A percentile compares a stretch with the other conserved stretches of the same genome.
These are phyloP conservation scores for Aspergillus incahuasiensis DNA, from an alignment of 495 filamentous ascomycete genomes.

Conservation along the genomic window DNA sequence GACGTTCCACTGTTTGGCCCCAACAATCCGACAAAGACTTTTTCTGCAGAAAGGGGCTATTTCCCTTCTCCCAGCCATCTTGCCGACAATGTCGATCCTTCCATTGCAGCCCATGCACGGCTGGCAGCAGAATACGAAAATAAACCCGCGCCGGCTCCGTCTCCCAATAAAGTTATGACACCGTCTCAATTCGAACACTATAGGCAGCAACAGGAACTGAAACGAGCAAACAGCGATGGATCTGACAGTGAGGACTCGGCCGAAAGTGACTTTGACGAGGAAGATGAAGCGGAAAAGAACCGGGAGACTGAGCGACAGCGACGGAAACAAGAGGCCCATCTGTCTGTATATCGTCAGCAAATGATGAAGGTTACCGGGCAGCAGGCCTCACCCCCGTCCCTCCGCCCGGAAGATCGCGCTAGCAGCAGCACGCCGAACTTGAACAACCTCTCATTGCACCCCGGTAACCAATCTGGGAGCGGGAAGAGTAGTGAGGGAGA, in stretches of 20 bases:
- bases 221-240: slow-evolving; percentile 46
- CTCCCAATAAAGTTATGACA: slow-evolving; percentile 77
- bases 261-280: slow-evolving; percentile 67
- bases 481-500: slow-evolving; percentile 56
- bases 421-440: slow-evolving; percentile 46
- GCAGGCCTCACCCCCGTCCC: slow-evolving; percentile 40
- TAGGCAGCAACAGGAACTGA: slow-evolving; percentile 69
- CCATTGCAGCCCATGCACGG: slow-evolving; percentile 51
- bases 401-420: slow-evolving; percentile 37
- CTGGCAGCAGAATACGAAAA: slow-evolving; percentile 48
- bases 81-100: slow-evolving; percentile 45
- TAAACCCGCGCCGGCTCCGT: slow-evolving; percentile 35
- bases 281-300: slow-evolving; percentile 75
- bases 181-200: slow-evolving; percentile 83
- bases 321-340: slow-evolving; percentile 84
- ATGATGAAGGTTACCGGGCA: slow-evolving; percentile 97
- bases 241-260: slow-evolving; percentile 47
- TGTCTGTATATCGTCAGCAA: slow-evolving; percentile 86
- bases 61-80: slow-evolving; percentile 25
- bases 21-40: slow-evolving; percentile 14
- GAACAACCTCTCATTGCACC: slow-evolving; percentile 27
- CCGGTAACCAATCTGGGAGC: slow-evolving; percentile 35
- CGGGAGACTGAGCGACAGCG: slow-evolving; percentile 70
- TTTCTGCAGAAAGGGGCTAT: slow-evolving; percentile 11
- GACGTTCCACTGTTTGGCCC: slow-evolving; percentile 48